A percentile compares a stretch with the other conserved stretches of the same genome.
These are phyloP conservation scores for Colletotrichum euphorbiae DNA, from an alignment of 2,329 filamentous ascomycete genomes.

Conservation along the genomic window DNA sequence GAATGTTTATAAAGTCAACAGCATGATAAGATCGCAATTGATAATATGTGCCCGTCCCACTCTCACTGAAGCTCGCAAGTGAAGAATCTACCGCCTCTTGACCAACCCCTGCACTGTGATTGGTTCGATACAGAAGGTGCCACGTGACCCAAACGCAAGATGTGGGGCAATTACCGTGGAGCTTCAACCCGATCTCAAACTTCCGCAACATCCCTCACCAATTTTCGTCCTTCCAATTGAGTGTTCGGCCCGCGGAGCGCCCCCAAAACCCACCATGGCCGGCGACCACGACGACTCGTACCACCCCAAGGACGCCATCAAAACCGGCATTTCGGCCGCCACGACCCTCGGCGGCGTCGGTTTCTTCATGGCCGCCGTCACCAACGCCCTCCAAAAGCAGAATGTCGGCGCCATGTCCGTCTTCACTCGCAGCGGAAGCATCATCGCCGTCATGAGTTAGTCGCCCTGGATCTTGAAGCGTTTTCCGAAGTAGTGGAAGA, in stretches of 20 bases:
- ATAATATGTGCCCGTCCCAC: background rate
- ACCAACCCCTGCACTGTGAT: conserved; percentile 37
- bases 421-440: conserved; percentile 81
- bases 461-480: background rate
- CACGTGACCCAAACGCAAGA: conserved; percentile 27
- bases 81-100: background rate
- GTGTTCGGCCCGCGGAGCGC: conserved; percentile 35
- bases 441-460: conserved; percentile 62
- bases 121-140: conserved; percentile 1
- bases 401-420: conserved; percentile 86
- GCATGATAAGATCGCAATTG: background rate
- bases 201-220: conserved; percentile 39
- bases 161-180: conserved; percentile 36
- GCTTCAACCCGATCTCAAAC: conserved; percentile 41
- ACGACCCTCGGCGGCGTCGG: conserved; percentile 75
- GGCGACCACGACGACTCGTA: conserved; percentile 61
- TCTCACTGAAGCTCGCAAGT: background rate
- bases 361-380: conserved; percentile 79
- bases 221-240: conserved; percentile 36
- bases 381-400: conserved; percentile 86
- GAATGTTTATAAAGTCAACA: too few species aligned
- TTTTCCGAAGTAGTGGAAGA: background rate
- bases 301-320: conserved; percentile 80
- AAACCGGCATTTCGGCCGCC: conserved; percentile 72
- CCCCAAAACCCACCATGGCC: conserved; percentile 40